phyloP scores from a whole-genome alignment of 2,329 filamentous ascomycete genomes.

The Lasiodiplodia gonubiensis region DNA sequence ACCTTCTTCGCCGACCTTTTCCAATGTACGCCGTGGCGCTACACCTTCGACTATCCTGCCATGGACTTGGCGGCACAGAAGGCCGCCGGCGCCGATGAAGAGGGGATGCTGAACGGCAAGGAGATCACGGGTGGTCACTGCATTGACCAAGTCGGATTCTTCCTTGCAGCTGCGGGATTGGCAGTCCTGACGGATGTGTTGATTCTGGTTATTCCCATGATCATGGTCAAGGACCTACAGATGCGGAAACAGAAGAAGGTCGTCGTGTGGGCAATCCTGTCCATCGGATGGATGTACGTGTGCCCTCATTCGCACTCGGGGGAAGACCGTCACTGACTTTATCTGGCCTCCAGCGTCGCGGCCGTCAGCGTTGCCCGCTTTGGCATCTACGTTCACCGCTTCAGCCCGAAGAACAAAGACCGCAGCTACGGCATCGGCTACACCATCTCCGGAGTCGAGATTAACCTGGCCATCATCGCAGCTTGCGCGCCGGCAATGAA shows the following conservation, averaged over 20 bases:
- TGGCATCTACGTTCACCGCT: slow-evolving; percentile 48
- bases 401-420: slow-evolving; percentile 41
- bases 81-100: slow-evolving; percentile 34
- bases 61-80: slow-evolving; percentile 32
- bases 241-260: slow-evolving; percentile 49
- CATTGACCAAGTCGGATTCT: slow-evolving; percentile 42
- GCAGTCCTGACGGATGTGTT: slow-evolving; percentile 49
- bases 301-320: neutral
- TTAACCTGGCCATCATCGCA: slow-evolving; percentile 57
- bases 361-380: slow-evolving; percentile 46
- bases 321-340: neutral
- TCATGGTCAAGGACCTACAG: slow-evolving; percentile 52
- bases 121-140: slow-evolving; percentile 40
- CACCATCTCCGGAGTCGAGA: slow-evolving; percentile 47
- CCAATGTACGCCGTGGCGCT: slow-evolving; percentile 43
- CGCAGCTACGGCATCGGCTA: slow-evolving; percentile 45
- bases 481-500: slow-evolving; percentile 61
- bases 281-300: slow-evolving; percentile 42
- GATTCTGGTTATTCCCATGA: slow-evolving; percentile 49
- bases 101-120: slow-evolving; percentile 36
- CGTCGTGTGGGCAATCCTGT: slow-evolving; percentile 41
- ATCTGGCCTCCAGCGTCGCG: slow-evolving; percentile 36
- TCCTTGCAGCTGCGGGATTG: slow-evolving; percentile 41
- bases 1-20: slow-evolving; percentile 44
- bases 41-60: slow-evolving; percentile 38